Evolutionary conservation across 257 asterid genomes (phyloP).

Genomic region (Solanum rostratum): DNA sequence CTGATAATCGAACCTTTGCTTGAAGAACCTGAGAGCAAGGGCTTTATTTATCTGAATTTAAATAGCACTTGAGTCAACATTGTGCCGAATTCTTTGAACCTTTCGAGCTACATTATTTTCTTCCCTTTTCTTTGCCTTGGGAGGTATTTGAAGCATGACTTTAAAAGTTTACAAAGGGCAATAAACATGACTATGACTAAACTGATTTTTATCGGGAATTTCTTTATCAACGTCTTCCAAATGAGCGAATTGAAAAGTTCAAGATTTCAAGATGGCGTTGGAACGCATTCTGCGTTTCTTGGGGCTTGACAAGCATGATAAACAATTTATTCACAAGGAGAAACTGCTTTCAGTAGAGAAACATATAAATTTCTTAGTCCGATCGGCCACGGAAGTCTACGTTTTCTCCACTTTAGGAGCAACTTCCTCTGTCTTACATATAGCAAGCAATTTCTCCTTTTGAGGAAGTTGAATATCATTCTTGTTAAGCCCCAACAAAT

Average conservation of each 20-base stretch:
- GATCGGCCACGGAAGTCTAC: slow-evolving; percentile 55
- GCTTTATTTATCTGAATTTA: not conserved
- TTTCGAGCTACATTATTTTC: not conserved
- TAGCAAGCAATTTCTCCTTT: not conserved
- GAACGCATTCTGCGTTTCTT: slow-evolving; percentile 50
- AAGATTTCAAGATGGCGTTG: slow-evolving; percentile 52
- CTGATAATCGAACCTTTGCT: too few relatives aligned
- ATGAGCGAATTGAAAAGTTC: slow-evolving; percentile 63
- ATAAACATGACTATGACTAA: not conserved
- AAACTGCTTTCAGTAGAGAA: slow-evolving; percentile 49
- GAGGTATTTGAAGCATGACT: not conserved
- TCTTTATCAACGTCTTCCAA: slow-evolving; percentile 52
- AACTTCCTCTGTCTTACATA: not conserved
- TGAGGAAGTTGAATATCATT: not conserved
- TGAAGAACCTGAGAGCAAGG: too few relatives aligned
- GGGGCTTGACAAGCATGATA: slow-evolving; percentile 44
- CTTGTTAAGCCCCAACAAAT: not conserved
- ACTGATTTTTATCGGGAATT: slow-evolving; percentile 35
- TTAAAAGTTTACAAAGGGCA: not conserved
- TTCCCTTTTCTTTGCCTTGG: not conserved
- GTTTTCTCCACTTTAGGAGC: slow-evolving; percentile 38
- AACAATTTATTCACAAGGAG: slow-evolving; percentile 49
- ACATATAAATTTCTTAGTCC: slow-evolving; percentile 54
- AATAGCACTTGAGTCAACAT: not conserved
- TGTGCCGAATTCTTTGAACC: not conserved